Conservation (phyloP, 345 rosid genomes). For the Gossypium thurberi region DNA sequence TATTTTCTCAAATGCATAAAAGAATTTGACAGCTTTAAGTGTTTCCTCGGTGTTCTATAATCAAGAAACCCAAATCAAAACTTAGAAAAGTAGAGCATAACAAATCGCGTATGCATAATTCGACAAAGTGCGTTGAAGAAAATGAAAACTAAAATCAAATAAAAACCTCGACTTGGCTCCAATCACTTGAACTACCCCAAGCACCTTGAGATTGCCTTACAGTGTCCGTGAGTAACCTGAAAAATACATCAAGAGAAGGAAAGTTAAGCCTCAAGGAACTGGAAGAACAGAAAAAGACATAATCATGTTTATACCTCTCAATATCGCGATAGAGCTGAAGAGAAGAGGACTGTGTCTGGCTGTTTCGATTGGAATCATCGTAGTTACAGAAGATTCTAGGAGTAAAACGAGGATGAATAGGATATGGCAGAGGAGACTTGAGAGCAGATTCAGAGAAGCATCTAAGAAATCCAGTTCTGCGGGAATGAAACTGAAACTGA, state of each 20-base stretch:
- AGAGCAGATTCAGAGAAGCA: conserved; percentile 1
- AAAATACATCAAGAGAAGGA: conserved; percentile 1
- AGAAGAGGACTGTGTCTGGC: conserved; percentile 47
- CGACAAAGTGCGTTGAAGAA: neutral
- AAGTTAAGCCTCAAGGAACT: neutral
- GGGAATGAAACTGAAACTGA: neutral
- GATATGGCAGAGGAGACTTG: neutral
- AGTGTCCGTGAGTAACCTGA: conserved; percentile 80
- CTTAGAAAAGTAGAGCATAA: neutral
- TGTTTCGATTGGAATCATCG: conserved; percentile 24
- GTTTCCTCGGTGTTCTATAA: neutral
- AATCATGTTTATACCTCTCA: conserved; percentile 49
- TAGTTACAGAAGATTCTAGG: conserved; percentile 29
- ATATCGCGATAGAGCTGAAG: conserved; percentile 75
- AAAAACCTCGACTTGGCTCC: conserved; percentile 79
- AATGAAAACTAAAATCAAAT: neutral
- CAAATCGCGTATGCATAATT: neutral
- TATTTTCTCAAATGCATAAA: neutral
- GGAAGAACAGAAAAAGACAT: neutral
- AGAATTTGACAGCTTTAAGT: neutral
- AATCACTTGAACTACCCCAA: conserved; percentile 53
- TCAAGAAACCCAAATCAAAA: neutral
- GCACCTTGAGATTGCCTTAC: conserved; percentile 68
- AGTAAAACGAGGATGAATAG: neutral
- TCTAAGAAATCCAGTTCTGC: neutral